Evolutionary conservation across 2,329 filamentous ascomycete genomes (phyloP), one percentile per base, ranked within the genome.

Genomic region (Pseudonectria buxi): DNA sequence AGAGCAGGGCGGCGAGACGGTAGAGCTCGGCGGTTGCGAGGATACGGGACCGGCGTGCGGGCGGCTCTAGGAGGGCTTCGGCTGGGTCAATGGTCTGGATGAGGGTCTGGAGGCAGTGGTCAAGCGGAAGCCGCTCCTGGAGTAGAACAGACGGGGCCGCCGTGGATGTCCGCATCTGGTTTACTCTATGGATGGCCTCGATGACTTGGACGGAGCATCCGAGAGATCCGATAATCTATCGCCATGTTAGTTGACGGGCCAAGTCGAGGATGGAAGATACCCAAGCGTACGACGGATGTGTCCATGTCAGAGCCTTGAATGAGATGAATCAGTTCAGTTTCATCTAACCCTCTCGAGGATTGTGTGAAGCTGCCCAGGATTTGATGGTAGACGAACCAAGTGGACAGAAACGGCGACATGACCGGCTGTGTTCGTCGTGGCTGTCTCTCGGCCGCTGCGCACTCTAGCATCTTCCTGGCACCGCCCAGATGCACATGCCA

Each of bases 11-110:
- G 1, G 67, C 69, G 14, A 72, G 57, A 6, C 68, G 64, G 40
- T 72, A 73, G n/a, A 72, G 59, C 48, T 72, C 68, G 9, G 69
- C 68, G 4, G 69, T 72, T 26, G 59, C 56, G 4, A 50, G 30
- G 53, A 56, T 45, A 64, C 59, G 51, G 18, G 38, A 46, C 37
- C 26, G 48, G 37, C 39, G 56, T 38, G 45, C 57, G 47, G 46
- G 54, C 27, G n/a, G 26, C 31, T 27, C 18, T 9, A 22, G 18
- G 18, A 22, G 18, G 9, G 18, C 37, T 16, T 33, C 40, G 10
- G 30, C 33, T 10, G 43, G 35, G 28, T 36, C 32, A 5, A 47
- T 25, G 10, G 24, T 24, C 26, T 47, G 45, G 7, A 22, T 15
- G n/a, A 46, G 30, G 12, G 33, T 38, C 24, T 33, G 28, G 13